Evolutionary conservation across 2,329 filamentous ascomycete species (phyloP).

Genomic region (Talaromyces marneffei): DNA sequence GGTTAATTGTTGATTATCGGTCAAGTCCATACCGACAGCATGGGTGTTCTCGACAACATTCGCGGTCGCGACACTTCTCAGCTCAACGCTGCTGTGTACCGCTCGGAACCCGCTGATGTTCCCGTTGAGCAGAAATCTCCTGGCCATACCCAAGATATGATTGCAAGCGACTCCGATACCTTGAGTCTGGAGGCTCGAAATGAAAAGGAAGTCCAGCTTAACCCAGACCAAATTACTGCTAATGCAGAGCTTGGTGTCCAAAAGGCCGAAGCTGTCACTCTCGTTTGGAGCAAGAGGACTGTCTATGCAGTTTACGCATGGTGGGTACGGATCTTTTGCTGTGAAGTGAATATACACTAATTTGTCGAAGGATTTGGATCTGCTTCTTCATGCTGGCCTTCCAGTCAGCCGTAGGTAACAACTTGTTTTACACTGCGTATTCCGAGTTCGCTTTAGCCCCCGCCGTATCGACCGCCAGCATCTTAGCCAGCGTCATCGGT

Average conservation of each 20-base stretch:
- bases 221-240: slow-evolving; percentile 23
- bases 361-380: slow-evolving; percentile 38
- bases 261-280: slow-evolving; percentile 37
- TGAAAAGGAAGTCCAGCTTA: slow-evolving; percentile 24
- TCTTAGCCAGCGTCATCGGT: slow-evolving; percentile 52
- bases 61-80: slow-evolving; percentile 13
- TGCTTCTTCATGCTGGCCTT: slow-evolving; percentile 43
- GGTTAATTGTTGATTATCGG: background rate
- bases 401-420: slow-evolving; percentile 38
- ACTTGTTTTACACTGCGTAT: slow-evolving; percentile 47
- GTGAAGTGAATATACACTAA: slow-evolving; percentile 16
- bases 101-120: background rate
- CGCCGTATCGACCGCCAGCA: slow-evolving; percentile 47
- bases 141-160: slow-evolving; percentile 9
- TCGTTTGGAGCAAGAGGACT: slow-evolving; percentile 36
- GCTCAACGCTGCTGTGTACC: slow-evolving; percentile 4
- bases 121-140: slow-evolving; percentile 2
- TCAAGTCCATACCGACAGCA: background rate
- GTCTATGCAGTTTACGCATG: slow-evolving; percentile 30
- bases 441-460: slow-evolving; percentile 48
- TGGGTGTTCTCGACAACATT: slow-evolving; percentile 11
- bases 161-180: slow-evolving; percentile 19
- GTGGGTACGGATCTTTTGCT: slow-evolving; percentile 17
- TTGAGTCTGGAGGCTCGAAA: slow-evolving; percentile 25
- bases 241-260: slow-evolving; percentile 32